Base-by-base conservation (phyloP, 2,329 filamentous ascomycete species). In the Claviceps sp. region DNA sequence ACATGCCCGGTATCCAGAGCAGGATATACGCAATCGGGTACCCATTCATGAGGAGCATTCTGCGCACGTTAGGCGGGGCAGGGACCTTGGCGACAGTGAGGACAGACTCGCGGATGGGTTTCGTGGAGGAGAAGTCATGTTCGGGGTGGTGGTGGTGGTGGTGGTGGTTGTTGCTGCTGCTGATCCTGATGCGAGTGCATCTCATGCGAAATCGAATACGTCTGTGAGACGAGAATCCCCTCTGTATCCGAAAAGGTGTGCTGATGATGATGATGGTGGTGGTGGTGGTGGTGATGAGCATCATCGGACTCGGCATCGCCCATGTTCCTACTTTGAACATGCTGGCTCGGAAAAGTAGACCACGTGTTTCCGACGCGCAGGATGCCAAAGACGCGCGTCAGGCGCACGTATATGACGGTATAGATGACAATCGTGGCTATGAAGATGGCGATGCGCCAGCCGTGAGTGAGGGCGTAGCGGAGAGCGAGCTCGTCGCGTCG, bases 371-470 rank as follows among this genome's bases (percentile, higher is more conserved):
- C 45, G 16, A 54, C 34, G 5, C 52, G 23, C 8, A 54, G 36
- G 13, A 40, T 40, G 45, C 52, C 52, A 37, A 53, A 57, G 43
- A 52, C 46, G 17, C 43, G 50, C 47, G 53, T 54, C 16, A 57
- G 54, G 17, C 49, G 52, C 13, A 57, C 39, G 47, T 69, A 70
- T 40, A 72, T 64, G 51, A 66, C 68, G 3, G 64, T 60, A 53
- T 72, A 72, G 43, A 71, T 68, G 46, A 53, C 60, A 22, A 70
- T 59, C 4, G 67, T 68, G 14, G 60, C 58, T 26, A 67, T 44
- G 52, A 72, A 68, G 44, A 71, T 69, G 39, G 61, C 60, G 49
- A 71, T 65, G 26, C 70, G 64, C 69, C 69, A 72, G 34, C 64
- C 68, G 52, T 72, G 69, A 1, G 66, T 70, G 20, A 72, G 61